Evolutionary conservation across 2,329 filamentous ascomycete species (phyloP), one percentile per base, ranked within the genome.

Genomic region (Cyanodermella asteris): DNA sequence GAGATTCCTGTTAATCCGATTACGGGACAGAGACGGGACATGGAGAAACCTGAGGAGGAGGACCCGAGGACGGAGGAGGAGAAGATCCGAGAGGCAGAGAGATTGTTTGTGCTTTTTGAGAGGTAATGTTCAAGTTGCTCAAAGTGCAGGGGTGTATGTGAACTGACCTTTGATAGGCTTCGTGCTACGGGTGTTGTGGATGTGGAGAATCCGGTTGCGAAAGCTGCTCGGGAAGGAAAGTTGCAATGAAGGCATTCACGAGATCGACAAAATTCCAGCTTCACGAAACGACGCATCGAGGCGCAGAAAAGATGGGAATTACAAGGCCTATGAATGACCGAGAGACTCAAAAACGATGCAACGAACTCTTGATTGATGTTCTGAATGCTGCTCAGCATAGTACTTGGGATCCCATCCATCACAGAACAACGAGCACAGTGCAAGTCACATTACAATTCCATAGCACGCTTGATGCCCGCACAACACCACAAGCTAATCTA

Each of bases 1-100:
- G n/a, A n/a, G n/a, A n/a, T n/a, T n/a, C n/a, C n/a, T n/a, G 53
- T 90, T 26, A 93, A 93, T 35, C 80, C 82, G 0, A 66, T 93
- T 16, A 93, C 82, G 1, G 82, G 82, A 1, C 82, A 93, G 45
- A 69, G 72, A 34, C 41, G 78, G 25, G 72, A 80, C 35, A 59
- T 56, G 18, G 75, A 84, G 46, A n/a, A n/a, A n/a, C 60, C 56
- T 27, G 49, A 54, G 5, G 53, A 64, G 5, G 51, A 66, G 4
- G 46, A 55, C 7, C 66, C 68, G 2, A 91, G 94, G 84, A 87
- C 75, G 1, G 57, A 76, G 23, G 81, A 82, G 35, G 84, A 94
- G 51, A 93, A 84, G 46, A 77, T 91, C 46, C 60, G 76, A 29
- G 87, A 97, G 43, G 84, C 82, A 0, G 84, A 93, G 47, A 64